These are phyloP conservation scores for Pestalotiopsis sp. DNA, from an alignment of 2,329 filamentous ascomycete genomes.

Conservation along the genomic window DNA sequence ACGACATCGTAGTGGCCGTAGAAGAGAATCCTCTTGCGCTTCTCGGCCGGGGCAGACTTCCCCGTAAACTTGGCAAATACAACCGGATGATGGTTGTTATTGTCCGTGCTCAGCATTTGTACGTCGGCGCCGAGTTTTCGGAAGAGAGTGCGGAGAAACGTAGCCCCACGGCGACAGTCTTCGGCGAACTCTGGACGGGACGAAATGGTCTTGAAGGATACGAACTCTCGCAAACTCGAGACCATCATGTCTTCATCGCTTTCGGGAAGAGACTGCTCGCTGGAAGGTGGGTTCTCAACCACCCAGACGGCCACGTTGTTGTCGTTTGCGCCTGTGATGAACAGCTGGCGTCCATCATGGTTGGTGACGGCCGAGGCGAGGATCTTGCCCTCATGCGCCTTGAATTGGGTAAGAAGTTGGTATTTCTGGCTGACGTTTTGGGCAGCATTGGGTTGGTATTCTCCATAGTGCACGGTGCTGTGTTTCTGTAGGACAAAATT, in stretches of 20 bases:
- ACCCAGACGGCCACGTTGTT: conserved; percentile 89
- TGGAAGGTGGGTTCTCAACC: conserved; percentile 51
- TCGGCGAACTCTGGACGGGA: conserved; percentile 83
- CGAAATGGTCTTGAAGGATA: conserved; percentile 90
- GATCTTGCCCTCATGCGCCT: conserved; percentile 84
- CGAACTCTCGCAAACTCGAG: conserved; percentile 79
- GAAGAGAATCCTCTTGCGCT: conserved; percentile 86
- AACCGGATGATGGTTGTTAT: conserved; percentile 79
- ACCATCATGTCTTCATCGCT: conserved; percentile 58
- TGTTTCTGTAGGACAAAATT: conserved; percentile 52
- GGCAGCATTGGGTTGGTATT: conserved; percentile 49
- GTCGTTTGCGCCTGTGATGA: conserved; percentile 93
- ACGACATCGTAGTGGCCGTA: conserved; percentile 99
- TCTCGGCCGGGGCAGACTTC: conserved; percentile 64
- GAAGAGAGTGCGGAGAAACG: conserved; percentile 86
- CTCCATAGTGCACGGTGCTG: conserved; percentile 65
- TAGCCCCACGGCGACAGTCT: conserved; percentile 90
- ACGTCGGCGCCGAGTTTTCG: conserved; percentile 89
- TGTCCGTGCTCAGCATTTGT: conserved; percentile 83
- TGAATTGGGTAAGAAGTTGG: conserved; percentile 75
- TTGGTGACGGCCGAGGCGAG: conserved; percentile 78
- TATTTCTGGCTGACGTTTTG: conserved; percentile 75
- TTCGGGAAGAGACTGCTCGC: conserved; percentile 36
- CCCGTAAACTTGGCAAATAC: conserved; percentile 87
- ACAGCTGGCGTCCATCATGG: conserved; percentile 74